Evolutionary conservation across 192 early-diverging fungal species (phyloP), one percentile per base, ranked within the genome.

Genomic region (Coemansia sp.): DNA sequence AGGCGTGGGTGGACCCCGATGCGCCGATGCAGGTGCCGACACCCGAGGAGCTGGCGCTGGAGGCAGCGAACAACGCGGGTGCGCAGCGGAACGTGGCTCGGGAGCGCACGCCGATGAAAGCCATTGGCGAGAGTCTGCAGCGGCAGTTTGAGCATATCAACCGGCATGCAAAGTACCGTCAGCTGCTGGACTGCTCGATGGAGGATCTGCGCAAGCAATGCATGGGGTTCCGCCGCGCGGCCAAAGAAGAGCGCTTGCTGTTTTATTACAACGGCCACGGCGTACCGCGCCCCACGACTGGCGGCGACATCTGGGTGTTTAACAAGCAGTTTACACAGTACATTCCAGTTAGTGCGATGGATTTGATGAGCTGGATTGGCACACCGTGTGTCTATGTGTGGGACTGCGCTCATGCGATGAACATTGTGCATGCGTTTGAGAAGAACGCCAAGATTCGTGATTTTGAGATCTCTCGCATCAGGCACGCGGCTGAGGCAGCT

Each of bases 211-310:
- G 94, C 68, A 95, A 95, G 56, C 66, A 91, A n/a, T 94, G 93
- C 65, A 84, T 82, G 67, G 88, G 87, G 52, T 80, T 94, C 64
- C 77, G 97, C 32, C 83, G 91, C 20, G 88, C 83, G 64, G 92
- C 93, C 45, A 96, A 95, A 66, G 95, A 96, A 43, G 94, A 96
- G 53, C 88, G 97, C 3, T 87, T 97, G 49, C 74, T 99, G 45
- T 97, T 99, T 57, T 94, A 99, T 67, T 99, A 97, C 84, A 99
- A 99, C 61, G 97, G 97, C 16, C 97, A 97, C 59, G 97, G 97
- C 50, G 97, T 99, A 16, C 97, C 97, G 6, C 90, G 90, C 61
- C 95, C 97, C 13, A 97, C 95, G 12, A 71, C 83, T 13, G 92
- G 90, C 62, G 97, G 97, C 54, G 97, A 99, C 68, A 92, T 97